A percentile compares a stretch with the other conserved stretches of the same genome.
phyloP scores from a whole-genome alignment of 23 red algal genomes.

The Gracilaria gracilis region DNA sequence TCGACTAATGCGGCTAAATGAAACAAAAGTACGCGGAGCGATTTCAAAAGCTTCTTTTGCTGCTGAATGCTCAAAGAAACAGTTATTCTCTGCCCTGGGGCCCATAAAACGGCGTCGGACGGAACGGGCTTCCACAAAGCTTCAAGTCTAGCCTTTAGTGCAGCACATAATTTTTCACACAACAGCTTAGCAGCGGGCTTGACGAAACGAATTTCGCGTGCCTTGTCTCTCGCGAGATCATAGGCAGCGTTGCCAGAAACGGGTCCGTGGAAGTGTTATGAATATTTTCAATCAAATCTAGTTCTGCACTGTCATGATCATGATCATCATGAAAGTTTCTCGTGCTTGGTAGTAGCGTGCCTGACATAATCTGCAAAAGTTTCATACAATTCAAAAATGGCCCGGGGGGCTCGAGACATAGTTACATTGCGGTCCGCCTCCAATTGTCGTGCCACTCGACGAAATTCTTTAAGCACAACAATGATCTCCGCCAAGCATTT shows the following conservation, averaged over 20 bases:
- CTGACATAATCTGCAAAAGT: constrained; percentile 15
- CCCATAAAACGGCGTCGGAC: background rate
- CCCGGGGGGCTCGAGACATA: background rate
- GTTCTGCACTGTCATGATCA: no score
- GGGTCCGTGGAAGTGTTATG: no score
- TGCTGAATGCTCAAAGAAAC: background rate
- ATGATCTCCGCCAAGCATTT: background rate
- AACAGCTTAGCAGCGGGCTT: no score
- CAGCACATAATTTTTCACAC: no score
- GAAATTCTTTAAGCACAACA: background rate
- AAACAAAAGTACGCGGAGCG: background rate
- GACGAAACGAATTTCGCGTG: no score
- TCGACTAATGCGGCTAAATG: background rate
- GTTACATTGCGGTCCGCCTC: background rate
- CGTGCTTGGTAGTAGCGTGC: background rate
- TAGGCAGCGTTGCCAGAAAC: no score
- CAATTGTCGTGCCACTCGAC: background rate
- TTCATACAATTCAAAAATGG: background rate
- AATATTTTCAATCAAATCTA: no score
- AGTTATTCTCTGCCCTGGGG: background rate
- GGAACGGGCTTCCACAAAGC: background rate
- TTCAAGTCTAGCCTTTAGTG: background rate
- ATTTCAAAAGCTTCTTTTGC: background rate
- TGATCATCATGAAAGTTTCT: no score
- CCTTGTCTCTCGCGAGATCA: no score